phyloP scores from a whole-genome alignment of 2,329 filamentous ascomycete genomes.

The Colletotrichum scovillei region DNA sequence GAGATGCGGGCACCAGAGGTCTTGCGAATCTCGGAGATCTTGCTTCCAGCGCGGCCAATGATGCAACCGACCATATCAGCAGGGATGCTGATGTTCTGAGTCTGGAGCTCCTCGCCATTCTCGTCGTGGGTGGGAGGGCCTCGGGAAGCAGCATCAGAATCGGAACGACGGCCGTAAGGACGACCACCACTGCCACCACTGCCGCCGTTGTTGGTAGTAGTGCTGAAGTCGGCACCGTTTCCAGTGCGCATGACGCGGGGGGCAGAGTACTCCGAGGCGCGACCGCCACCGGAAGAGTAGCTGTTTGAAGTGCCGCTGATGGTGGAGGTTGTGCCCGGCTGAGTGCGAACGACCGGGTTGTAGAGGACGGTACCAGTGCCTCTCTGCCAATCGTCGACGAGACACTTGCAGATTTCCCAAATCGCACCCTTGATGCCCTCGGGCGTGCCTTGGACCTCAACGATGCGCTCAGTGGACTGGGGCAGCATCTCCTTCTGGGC shows the following conservation, averaged over 20 bases:
- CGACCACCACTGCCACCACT: conserved; percentile 53
- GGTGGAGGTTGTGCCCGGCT: conserved; percentile 65
- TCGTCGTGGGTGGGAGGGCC: conserved; percentile 91
- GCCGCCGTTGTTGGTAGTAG: conserved; percentile 48
- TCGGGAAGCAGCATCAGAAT: conserved; percentile 82
- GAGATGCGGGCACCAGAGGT: conserved; percentile 96
- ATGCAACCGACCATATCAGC: conserved; percentile 99
- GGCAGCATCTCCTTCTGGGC: conserved; percentile 99
- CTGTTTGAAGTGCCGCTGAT: conserved; percentile 46
- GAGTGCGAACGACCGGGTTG: conserved; percentile 93
- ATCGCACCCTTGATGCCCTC: conserved; percentile 95
- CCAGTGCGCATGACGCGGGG: conserved; percentile 92
- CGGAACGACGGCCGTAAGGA: conserved; percentile 81
- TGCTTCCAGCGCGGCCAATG: conserved; percentile 92
- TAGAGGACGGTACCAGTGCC: conserved; percentile 97
- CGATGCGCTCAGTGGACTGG: conserved; percentile 97
- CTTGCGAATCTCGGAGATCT: conserved; percentile 99
- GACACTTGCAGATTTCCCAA: conserved; percentile 99
- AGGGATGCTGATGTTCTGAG: conserved; percentile 99
- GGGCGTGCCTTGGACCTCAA: conserved; percentile 94
- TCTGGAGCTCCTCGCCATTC: conserved; percentile 97
- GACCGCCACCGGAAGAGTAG: conserved; percentile 51
- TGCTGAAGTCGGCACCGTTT: conserved; percentile 93
- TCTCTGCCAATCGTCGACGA: conserved; percentile 97
- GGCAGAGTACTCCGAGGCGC: conserved; percentile 66